Evolutionary conservation across 2,329 filamentous ascomycete genomes (phyloP).

Genomic region (Laburnicola sp.): DNA sequence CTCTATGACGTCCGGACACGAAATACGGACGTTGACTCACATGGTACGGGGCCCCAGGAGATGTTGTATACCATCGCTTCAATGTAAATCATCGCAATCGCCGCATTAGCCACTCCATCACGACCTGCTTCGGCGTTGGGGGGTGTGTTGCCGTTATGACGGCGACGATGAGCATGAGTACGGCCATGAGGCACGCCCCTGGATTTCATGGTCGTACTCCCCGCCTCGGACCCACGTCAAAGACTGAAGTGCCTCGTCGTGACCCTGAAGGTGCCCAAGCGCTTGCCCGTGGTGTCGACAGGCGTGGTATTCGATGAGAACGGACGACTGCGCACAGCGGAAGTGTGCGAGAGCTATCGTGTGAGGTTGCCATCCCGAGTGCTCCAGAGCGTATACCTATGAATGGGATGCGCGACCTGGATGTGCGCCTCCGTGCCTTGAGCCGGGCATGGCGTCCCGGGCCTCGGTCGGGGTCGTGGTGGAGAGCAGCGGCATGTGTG

Average conservation of each 20-base stretch:
- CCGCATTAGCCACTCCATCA: background rate
- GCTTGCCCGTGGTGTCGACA: background rate
- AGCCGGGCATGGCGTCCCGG: too few relatives aligned
- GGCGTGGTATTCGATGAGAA: background rate
- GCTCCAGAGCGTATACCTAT: background rate
- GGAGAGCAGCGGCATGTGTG: too few relatives aligned
- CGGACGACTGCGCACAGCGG: background rate
- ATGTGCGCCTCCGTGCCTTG: too few relatives aligned
- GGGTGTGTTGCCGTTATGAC: conserved; percentile 7
- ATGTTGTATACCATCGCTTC: conserved; percentile 13
- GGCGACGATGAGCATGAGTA: conserved; percentile 11
- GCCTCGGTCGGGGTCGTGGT: too few relatives aligned
- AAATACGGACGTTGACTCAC: background rate
- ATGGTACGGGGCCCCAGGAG: conserved; percentile 13
- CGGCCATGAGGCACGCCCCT: conserved; percentile 6
- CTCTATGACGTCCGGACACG: too few relatives aligned
- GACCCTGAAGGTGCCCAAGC: conserved; percentile 6
- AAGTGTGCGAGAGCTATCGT: background rate
- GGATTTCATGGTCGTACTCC: conserved; percentile 1
- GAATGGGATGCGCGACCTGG: too few relatives aligned
- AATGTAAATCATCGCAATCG: conserved; percentile 9
- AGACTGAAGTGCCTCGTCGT: conserved; percentile 52
- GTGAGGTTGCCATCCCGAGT: background rate
- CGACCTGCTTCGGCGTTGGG: conserved; percentile 3
- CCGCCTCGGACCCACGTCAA: conserved; percentile 58